Base-by-base conservation (phyloP, 2,329 filamentous ascomycete genomes). In the Colletotrichum noveboracense region DNA sequence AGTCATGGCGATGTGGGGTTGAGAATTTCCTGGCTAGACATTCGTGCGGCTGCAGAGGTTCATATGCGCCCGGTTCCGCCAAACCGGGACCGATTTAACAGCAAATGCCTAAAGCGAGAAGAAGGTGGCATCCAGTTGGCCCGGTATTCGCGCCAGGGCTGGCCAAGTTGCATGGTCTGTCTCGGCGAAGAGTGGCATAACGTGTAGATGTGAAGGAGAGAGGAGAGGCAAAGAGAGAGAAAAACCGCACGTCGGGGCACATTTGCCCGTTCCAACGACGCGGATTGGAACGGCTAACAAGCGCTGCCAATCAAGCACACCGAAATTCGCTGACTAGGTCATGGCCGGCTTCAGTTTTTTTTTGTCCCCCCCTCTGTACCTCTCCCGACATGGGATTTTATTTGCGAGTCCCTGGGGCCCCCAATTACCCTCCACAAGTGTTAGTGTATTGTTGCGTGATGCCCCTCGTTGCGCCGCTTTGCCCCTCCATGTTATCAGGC, bases 181-280 rank as follows among this genome's bases (percentile, higher is more conserved):
- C 67, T 52, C 55, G 36, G 34, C 26, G 56, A 61, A 62, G 56
- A 24, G 43, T 48, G 43, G 43, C 43, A 64, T 8, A 32, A 48
- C 38, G 24, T 55, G 38, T 43, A 52, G n/a, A 36, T 26, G 24
- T 32, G 18, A 26, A 13, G 66, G 38, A 43, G 21, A 13, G 6
- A 58, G 30, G 18, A 43, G 4, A 32, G 43, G 43, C 14, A 26
- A n/a, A 18, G 16, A 14, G 12, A 56, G 48, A 58, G 36, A 34
- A 55, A 71, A 32, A 43, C 48, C 28, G 70, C 70, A 48, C 43
- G 64, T 76, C 74, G 74, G 74, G 32, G 21, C 18, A 56, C 43
- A 69, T 74, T 76, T 73, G 56, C 65, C 74, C 74, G 70, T 66
- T 60, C 64, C 70, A 69, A 68, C 64, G 74, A 76, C 58, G 70